Percentiles rank a stretch among this genome's conserved stretches.
Evolutionary conservation across 495 filamentous ascomycete genomes (phyloP).

Genomic region (Aspergillus saccharolyticus): DNA sequence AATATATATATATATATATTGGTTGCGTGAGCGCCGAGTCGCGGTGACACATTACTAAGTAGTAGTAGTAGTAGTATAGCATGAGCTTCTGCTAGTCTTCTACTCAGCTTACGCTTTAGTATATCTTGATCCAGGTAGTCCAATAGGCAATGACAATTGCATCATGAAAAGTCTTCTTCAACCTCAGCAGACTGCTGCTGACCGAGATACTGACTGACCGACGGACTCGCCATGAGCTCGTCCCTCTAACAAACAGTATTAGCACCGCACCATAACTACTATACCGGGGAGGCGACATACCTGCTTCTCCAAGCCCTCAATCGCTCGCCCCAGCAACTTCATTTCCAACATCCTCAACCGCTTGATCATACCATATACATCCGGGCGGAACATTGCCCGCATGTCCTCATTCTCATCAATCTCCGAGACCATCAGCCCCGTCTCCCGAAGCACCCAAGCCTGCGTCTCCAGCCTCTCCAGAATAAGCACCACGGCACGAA

Average conservation of each 20-base stretch:
- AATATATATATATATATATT: too few relatives aligned
- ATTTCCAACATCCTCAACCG: constrained; percentile 56
- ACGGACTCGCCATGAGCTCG: constrained; percentile 37
- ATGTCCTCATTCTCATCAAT: constrained; percentile 26
- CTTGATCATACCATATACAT: constrained; percentile 37
- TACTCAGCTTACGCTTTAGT: too few relatives aligned
- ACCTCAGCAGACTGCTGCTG: constrained; percentile 24
- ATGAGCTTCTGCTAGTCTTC: too few relatives aligned
- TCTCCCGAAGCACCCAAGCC: constrained; percentile 49
- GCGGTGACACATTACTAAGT: too few relatives aligned
- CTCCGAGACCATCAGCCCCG: constrained; percentile 33
- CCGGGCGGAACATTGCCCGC: constrained; percentile 29
- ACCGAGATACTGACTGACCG: constrained; percentile 41
- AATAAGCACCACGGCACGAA: constrained; percentile 64
- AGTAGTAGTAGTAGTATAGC: too few relatives aligned
- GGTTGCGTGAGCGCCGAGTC: too few relatives aligned
- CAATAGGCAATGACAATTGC: too few relatives aligned
- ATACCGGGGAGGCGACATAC: constrained; percentile 37
- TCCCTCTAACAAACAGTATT: constrained; percentile 29
- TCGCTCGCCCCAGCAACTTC: constrained; percentile 49
- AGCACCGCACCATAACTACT: not conserved
- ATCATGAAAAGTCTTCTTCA: constrained; percentile 50
- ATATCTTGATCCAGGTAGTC: too few relatives aligned
- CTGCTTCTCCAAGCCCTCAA: constrained; percentile 54
- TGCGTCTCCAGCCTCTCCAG: constrained; percentile 60